These are phyloP conservation scores for Mangifera indica DNA, from an alignment of 345 rosid genomes.

Conservation along the genomic window DNA sequence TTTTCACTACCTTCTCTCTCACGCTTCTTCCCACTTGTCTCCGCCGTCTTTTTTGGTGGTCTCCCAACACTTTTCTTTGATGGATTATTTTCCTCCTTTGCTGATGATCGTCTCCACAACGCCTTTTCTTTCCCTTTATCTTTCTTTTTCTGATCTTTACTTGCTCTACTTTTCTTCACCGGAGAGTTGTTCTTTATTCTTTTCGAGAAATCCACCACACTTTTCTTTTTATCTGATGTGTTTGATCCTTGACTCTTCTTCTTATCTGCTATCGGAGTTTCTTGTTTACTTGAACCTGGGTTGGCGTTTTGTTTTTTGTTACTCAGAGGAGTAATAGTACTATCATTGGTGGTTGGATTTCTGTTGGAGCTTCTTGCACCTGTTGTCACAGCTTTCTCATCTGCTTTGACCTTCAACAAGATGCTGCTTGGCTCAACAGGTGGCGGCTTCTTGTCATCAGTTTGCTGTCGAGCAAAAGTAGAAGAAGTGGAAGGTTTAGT, in stretches of 20 bases:
- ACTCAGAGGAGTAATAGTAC: slow-evolving; percentile 4
- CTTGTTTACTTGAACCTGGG: slow-evolving; percentile 29
- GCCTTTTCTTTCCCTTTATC: slow-evolving; percentile 43
- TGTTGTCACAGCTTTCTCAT: slow-evolving; percentile 43
- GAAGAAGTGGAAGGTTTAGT: slow-evolving; percentile 48
- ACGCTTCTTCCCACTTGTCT: slow-evolving; percentile 52
- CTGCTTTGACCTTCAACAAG: slow-evolving; percentile 32
- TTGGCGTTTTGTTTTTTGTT: slow-evolving; percentile 33
- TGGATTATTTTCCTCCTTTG: slow-evolving; percentile 37
- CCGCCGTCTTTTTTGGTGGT: slow-evolving; percentile 46
- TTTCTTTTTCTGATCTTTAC: slow-evolving; percentile 14
- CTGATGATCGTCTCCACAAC: slow-evolving; percentile 34
- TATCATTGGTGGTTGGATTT: slow-evolving; percentile 25
- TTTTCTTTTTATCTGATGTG: slow-evolving; percentile 49
- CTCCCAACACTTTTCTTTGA: slow-evolving; percentile 44
- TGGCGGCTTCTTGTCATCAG: slow-evolving; percentile 21
- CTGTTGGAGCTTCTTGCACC: slow-evolving; percentile 60
- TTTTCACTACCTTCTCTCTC: slow-evolving; percentile 39
- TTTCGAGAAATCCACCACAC: slow-evolving; percentile 68
- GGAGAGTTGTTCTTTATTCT: slow-evolving; percentile 60
- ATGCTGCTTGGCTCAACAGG: slow-evolving; percentile 26
- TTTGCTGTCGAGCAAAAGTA: slow-evolving; percentile 31
- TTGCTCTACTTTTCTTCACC: slow-evolving; percentile 21
- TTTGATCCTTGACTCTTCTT: slow-evolving; percentile 26
- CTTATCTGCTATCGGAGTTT: slow-evolving; percentile 36